Base-by-base conservation (phyloP, 2,329 filamentous ascomycete genomes). In the Thielaviopsis cerberus region DNA sequence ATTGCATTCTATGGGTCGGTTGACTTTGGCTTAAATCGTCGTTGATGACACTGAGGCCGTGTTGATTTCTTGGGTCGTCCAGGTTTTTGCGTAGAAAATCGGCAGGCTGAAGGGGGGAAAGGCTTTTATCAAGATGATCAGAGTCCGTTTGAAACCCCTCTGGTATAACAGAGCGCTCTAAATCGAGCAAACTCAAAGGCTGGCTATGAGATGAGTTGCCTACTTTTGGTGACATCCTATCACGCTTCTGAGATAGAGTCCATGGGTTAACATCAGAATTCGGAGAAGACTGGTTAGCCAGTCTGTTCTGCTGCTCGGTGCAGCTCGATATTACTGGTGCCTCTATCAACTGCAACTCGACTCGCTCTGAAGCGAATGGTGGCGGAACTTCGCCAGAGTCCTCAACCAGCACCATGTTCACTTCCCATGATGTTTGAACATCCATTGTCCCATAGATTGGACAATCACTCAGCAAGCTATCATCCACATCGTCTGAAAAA, bases 401-500 rank as follows among this genome's bases (percentile, higher is more conserved):
- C 15, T 22, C 22, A 27, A 54, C 34, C 15, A 51, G 26, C 8
- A 55, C 53, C 57, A 59, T 59, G 22, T 59, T 59, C 7, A 59
- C 57, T 24, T 59, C 52, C 57, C 57, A 59, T 3, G 27, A 30
- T 23, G 51, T 57, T 52, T 41, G 27, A 13, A 53, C 50, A 34
- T 34, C 6, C 51, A 53, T 53, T 15, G 6, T 34, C 20, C 34
- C 51, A 6, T 22, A 26, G 5, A 13, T 3, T 17, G 34, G 34
- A 41, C 34, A 41, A 13, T 41, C 34, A 4, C 15, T 41, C 13
- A n/a, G 15, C 4, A 6, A 1, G 15, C 34, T 17, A 11, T 34
- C 8, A 2, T 8, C 15, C 10, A 3, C 30, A 17, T 17, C 10
- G n/a, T 41, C 34, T 5, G 34, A 41, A n/a, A 41, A n/a, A 15